phyloP scores from a whole-genome alignment of 768 basidiomycete species.

The Lactarius indigo region DNA sequence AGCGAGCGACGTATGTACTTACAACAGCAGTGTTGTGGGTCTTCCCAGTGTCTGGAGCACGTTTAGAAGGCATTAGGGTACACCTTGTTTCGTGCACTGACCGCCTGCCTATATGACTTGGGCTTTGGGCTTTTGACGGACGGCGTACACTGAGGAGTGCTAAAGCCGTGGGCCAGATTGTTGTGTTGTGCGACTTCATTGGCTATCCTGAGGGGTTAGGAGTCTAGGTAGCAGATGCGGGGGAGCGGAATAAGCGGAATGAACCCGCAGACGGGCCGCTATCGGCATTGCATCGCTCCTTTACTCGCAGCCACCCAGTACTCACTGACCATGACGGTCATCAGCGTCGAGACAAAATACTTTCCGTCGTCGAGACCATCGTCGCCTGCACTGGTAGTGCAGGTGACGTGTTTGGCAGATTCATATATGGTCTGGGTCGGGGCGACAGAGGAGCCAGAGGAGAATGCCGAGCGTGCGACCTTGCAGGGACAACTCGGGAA shows the following conservation, averaged over 20 bases:
- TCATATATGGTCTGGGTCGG: conserved; percentile 86
- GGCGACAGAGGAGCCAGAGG: conserved; percentile 44
- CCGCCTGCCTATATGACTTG: neutral
- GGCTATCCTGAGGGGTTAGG: neutral
- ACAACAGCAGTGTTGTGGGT: neutral
- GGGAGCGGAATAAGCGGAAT: neutral
- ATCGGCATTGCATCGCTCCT: neutral
- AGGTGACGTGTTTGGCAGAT: conserved; percentile 61
- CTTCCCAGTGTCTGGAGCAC: neutral
- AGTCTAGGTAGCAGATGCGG: neutral
- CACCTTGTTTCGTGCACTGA: neutral
- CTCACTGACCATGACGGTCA: conserved; percentile 22
- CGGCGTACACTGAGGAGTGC: neutral
- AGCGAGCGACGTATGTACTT: neutral
- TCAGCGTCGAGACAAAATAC: conserved; percentile 47
- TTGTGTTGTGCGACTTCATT: neutral
- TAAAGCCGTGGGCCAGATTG: neutral
- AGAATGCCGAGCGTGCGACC: conserved; percentile 36
- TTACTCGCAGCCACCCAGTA: neutral
- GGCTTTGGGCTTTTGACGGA: neutral
- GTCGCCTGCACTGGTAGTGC: conserved; percentile 58
- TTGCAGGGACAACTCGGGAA: conserved; percentile 54
- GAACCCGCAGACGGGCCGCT: conserved; percentile 5
- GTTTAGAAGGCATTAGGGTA: neutral
- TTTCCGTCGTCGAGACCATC: conserved; percentile 48